Base-by-base conservation (phyloP, 2,329 filamentous ascomycete species). In the Ophiostoma ips region DNA sequence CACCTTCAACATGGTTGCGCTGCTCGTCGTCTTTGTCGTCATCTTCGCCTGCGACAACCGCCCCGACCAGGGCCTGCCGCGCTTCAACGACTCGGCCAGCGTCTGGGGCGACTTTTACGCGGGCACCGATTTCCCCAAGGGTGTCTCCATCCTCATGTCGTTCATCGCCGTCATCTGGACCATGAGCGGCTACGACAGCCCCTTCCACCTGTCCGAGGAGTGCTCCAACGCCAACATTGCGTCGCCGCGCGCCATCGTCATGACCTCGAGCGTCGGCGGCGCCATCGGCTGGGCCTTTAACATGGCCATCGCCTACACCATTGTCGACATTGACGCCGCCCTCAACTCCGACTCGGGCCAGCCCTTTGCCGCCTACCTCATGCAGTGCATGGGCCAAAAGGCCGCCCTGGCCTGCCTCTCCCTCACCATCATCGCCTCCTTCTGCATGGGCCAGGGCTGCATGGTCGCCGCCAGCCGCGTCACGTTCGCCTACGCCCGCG, bases 151-250 rank as follows among this genome's bases (percentile, higher is more conserved):
- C 0, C 67, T 87, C 24, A 85, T 86, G 81, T 77, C 73, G 19
- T 87, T 87, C 61, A 73, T 84, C 40, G 73, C 75, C 28, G 80
- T 83, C 33, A 82, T 84, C 55, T 83, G 79, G 79, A 83, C 79
- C 5, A 81, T 80, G 72, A 71, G 71, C 6, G 79, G 80, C 37
- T 84, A 83, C 60, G 81, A 84, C 62, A 73, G 73, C 0, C 77
- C 81, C 0, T 86, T 86, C 62, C 83, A 87, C 64, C 64, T 87
- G n/a, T 74, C 78, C 3, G 83, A 87, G 60, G 83, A 87, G 63
- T 87, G 83, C 63, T 80, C 77, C 53, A 87, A 87, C 57, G 83
- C 83, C 28, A 79, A 76, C 56, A 65, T 86, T 43, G 82, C 83
- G 30, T 76, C 80, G 10, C 83, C 83, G 0, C 75, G 83, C 12